Conservation (phyloP, 176 grass and related monocot species). For the Aegilops bicornis region DNA sequence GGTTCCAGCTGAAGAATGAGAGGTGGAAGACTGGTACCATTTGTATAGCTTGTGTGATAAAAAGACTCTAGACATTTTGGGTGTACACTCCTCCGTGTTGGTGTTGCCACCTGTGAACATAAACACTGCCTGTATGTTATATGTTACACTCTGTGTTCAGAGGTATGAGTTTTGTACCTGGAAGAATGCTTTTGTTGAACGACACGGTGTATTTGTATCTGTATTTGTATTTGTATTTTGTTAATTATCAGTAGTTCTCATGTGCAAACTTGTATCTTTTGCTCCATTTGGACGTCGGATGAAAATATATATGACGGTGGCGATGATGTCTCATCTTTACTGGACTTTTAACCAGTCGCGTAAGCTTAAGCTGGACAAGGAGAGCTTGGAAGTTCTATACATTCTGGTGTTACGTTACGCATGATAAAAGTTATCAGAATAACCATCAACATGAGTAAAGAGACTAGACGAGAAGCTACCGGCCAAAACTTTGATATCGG, state of each 20-base stretch:
- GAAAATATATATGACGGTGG: background rate
- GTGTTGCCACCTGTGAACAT: slow-evolving; percentile 22
- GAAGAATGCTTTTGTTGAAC: slow-evolving; percentile 7
- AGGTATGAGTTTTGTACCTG: slow-evolving; percentile 3
- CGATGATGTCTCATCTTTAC: background rate
- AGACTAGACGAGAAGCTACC: too few relatives aligned
- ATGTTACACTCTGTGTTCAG: background rate
- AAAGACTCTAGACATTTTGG: slow-evolving; percentile 33
- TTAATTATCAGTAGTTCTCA: background rate
- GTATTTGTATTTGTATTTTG: background rate
- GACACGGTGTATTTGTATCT: background rate
- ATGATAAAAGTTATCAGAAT: too few relatives aligned
- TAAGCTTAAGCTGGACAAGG: background rate
- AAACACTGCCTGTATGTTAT: slow-evolving; percentile 17
- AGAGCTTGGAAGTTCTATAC: too few relatives aligned
- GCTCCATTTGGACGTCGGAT: background rate
- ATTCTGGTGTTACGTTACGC: too few relatives aligned
- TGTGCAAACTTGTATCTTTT: background rate
- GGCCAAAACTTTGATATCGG: too few relatives aligned
- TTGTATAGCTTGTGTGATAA: slow-evolving; percentile 49
- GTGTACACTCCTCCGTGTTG: slow-evolving; percentile 26
- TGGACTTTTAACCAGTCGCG: too few relatives aligned
- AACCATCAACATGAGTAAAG: too few relatives aligned
- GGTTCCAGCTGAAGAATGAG: slow-evolving; percentile 9
- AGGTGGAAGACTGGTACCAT: slow-evolving; percentile 37